A percentile compares a stretch with the other conserved stretches of the same genome.
These are phyloP conservation scores for Xylariaceae sp. DNA, from an alignment of 2,329 filamentous ascomycete genomes.

Conservation along the genomic window DNA sequence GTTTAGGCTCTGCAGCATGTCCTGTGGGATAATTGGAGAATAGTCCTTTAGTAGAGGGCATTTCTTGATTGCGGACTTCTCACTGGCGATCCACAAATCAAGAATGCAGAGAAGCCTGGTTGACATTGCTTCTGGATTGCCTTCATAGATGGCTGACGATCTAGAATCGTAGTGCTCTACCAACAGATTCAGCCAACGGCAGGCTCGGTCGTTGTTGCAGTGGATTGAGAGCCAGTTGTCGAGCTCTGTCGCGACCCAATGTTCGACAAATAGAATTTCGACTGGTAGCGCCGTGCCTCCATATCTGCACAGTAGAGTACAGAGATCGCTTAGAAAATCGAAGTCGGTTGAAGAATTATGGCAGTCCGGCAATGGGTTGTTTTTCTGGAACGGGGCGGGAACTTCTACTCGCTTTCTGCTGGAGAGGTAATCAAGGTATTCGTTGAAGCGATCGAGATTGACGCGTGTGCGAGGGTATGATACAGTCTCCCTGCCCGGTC, in stretches of 20 bases:
- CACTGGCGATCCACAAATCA: constrained; percentile 52
- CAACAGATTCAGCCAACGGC: background rate
- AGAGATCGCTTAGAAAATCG: no score
- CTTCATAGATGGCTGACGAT: background rate
- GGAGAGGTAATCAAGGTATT: background rate
- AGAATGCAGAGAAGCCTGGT: constrained; percentile 47
- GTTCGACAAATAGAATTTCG: constrained; percentile 2
- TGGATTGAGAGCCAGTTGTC: background rate
- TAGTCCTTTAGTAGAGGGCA: constrained; percentile 40
- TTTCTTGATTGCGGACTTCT: constrained; percentile 32
- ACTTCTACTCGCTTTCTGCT: background rate
- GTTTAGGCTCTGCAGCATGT: constrained; percentile 35
- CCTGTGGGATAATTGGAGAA: constrained; percentile 32
- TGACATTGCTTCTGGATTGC: constrained; percentile 37
- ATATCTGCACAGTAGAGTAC: no score
- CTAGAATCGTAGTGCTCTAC: constrained; percentile 2
- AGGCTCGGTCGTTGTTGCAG: background rate
- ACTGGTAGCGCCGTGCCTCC: no score
- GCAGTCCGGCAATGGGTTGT: no score
- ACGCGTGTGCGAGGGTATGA: no score
- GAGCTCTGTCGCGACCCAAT: constrained; percentile 2
- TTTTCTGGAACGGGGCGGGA: no score
- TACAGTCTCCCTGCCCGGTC: no score
- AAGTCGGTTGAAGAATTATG: no score
- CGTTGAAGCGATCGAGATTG: background rate